Conservation (phyloP, 805 yeast species). For the Yamadazyma olivae region DNA sequence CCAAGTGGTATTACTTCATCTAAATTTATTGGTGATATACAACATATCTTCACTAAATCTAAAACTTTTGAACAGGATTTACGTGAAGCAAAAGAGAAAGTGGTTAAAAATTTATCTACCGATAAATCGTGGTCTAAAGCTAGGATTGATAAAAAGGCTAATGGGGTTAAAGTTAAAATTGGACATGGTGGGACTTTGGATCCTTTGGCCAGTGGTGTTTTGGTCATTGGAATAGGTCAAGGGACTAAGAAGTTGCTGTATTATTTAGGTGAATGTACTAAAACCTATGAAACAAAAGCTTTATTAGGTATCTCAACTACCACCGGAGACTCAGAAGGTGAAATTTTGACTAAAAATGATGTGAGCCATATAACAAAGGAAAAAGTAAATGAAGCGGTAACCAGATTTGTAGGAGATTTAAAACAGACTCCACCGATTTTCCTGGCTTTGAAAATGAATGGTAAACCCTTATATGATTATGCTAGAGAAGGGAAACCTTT, state of each 20-base stretch:
- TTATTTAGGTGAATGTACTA: constrained; percentile 71
- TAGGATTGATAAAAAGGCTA: constrained; percentile 50
- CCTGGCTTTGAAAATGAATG: constrained; percentile 92
- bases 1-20: constrained; percentile 85
- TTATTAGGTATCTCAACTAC: constrained; percentile 88
- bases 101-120: constrained; percentile 36
- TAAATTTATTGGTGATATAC: constrained; percentile 64
- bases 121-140: constrained; percentile 41
- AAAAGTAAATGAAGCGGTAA: constrained; percentile 45
- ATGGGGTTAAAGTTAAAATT: constrained; percentile 68
- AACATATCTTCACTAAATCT: constrained; percentile 59
- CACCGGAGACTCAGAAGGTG: constrained; percentile 92
- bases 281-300: constrained; percentile 81
- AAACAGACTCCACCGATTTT: constrained; percentile 93
- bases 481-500: constrained; percentile 85
- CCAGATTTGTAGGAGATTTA: constrained; percentile 74
- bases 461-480: constrained; percentile 90
- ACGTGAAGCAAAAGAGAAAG: constrained; percentile 45
- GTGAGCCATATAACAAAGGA: constrained; percentile 56
- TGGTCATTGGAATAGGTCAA: constrained; percentile 85
- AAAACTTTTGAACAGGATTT: constrained; percentile 54
- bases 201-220: constrained; percentile 92
- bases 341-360: constrained; percentile 57
- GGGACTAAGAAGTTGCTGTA: constrained; percentile 83
- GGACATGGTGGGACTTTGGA: constrained; percentile 99